Conservation (phyloP, 2,329 filamentous ascomycete genomes). For the Onygenales sp. region DNA sequence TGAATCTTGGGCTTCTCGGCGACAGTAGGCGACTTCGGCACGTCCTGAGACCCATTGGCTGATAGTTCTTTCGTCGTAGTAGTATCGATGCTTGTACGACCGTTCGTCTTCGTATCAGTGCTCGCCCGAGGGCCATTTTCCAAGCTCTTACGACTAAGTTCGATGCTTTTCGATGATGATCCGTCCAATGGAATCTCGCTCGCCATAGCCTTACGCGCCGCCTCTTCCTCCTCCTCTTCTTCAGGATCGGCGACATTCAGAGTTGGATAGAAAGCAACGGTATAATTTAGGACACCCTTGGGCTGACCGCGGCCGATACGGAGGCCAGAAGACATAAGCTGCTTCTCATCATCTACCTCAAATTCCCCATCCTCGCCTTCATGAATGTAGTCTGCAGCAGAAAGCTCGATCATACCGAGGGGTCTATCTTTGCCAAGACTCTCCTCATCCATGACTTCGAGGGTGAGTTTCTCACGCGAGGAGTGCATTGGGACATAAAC, state of each 20-base stretch:
- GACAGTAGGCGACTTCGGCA: constrained; percentile 28
- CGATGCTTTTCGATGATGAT: constrained; percentile 19
- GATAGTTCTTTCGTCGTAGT: constrained; percentile 26
- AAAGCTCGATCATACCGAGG: constrained; percentile 70
- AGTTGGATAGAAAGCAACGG: constrained; percentile 80
- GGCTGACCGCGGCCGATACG: constrained; percentile 61
- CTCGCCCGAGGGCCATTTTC: constrained; percentile 21
- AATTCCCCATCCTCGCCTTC: constrained; percentile 77
- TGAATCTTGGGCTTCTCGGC: constrained; percentile 62
- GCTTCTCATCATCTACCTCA: constrained; percentile 66
- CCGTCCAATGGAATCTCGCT: constrained; percentile 9
- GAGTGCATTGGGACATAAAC: constrained; percentile 89
- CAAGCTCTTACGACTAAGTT: constrained; percentile 3
- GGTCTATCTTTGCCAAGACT: constrained; percentile 83
- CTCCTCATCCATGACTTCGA: constrained; percentile 97
- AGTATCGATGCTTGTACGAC: constrained; percentile 24
- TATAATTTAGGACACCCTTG: constrained; percentile 77
- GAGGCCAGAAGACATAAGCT: constrained; percentile 56
- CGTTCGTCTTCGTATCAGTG: constrained; percentile 12
- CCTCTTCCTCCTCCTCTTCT: constrained; percentile 41
- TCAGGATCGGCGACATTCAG: constrained; percentile 83
- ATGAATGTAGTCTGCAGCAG: constrained; percentile 65
- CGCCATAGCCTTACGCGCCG: constrained; percentile 18
- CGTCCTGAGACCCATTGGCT: constrained; percentile 38
- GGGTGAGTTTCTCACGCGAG: constrained; percentile 66